A percentile compares a stretch with the other conserved stretches of the same genome.
phyloP scores from a whole-genome alignment of 495 filamentous ascomycete genomes.

The Parathielavia appendiculata region DNA sequence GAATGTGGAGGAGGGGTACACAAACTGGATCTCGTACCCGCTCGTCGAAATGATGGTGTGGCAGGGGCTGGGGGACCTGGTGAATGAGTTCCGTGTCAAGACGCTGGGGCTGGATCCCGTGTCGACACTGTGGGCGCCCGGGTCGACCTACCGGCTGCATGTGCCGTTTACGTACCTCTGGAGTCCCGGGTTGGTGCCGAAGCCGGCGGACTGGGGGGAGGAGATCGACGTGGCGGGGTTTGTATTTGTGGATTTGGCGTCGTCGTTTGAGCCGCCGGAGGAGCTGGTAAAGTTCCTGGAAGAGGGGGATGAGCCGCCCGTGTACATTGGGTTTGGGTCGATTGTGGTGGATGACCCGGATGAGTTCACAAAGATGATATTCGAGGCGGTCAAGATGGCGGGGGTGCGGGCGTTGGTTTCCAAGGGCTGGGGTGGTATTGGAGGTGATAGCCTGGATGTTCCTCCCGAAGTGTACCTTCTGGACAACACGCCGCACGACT shows the following conservation, averaged over 20 bases:
- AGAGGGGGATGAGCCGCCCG: constrained; percentile 49
- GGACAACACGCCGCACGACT: constrained; percentile 64
- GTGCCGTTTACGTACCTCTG: constrained; percentile 80
- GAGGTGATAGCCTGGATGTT: constrained; percentile 45
- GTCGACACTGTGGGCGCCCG: constrained; percentile 61
- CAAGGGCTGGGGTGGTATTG: constrained; percentile 63
- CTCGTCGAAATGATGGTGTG: constrained; percentile 76
- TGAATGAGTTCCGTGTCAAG: constrained; percentile 64
- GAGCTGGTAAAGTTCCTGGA: constrained; percentile 61
- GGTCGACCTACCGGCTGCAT: constrained; percentile 54
- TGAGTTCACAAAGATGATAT: constrained; percentile 56
- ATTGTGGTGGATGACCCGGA: constrained; percentile 66
- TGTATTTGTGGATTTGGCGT: constrained; percentile 62
- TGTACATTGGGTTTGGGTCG: constrained; percentile 66
- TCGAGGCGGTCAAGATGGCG: constrained; percentile 53
- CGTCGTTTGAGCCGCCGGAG: constrained; percentile 57
- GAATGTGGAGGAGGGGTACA: constrained; percentile 54
- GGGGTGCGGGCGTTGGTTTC: constrained; percentile 60
- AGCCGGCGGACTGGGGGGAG: constrained; percentile 68
- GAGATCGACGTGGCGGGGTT: constrained; percentile 72
- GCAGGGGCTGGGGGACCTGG: constrained; percentile 72
- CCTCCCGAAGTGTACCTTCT: constrained; percentile 59
- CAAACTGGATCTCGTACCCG: constrained; percentile 70
- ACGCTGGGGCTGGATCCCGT: constrained; percentile 64
- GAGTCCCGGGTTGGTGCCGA: constrained; percentile 75